Evolutionary conservation across 2,329 filamentous ascomycete species (phyloP).

Genomic region (Fusarium humuli): DNA sequence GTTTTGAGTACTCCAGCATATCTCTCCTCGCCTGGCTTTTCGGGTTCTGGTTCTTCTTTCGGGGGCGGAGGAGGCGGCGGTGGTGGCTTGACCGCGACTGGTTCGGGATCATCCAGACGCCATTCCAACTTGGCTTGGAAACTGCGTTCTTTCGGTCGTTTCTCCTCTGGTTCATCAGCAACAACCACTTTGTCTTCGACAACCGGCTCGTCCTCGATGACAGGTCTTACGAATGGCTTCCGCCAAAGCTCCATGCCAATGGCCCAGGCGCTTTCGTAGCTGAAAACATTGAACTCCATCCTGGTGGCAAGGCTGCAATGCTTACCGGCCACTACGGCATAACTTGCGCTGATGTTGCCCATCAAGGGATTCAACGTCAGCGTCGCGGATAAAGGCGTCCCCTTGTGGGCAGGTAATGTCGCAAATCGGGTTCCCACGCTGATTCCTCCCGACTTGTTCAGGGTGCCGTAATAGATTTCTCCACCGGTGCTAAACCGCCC

Average conservation of each 20-base stretch:
- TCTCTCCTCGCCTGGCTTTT: slow-evolving; percentile 65
- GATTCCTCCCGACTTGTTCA: slow-evolving; percentile 94
- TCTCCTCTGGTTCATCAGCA: slow-evolving; percentile 25
- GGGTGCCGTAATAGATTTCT: slow-evolving; percentile 93
- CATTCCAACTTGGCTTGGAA: slow-evolving; percentile 67
- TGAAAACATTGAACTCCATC: slow-evolving; percentile 98
- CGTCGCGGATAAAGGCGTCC: slow-evolving; percentile 93
- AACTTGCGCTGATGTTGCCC: slow-evolving; percentile 91
- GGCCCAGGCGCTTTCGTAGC: slow-evolving; percentile 94
- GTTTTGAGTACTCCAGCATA: slow-evolving; percentile 91
- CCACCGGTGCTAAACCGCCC: slow-evolving; percentile 91
- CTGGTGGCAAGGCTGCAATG: slow-evolving; percentile 87
- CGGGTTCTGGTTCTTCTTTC: slow-evolving; percentile 27
- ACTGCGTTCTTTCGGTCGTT: slow-evolving; percentile 55
- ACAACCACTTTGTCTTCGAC: slow-evolving; percentile 44
- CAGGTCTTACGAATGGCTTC: slow-evolving; percentile 60
- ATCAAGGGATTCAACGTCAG: slow-evolving; percentile 94
- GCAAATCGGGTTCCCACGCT: slow-evolving; percentile 91
- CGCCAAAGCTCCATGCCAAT: slow-evolving; percentile 95
- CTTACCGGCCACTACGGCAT: slow-evolving; percentile 87
- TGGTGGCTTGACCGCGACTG: slow-evolving; percentile 20
- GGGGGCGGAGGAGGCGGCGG: slow-evolving; percentile 6
- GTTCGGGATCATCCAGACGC: slow-evolving; percentile 57
- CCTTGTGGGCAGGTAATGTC: slow-evolving; percentile 81
- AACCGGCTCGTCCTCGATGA: slow-evolving; percentile 50